Conservation (phyloP, 495 filamentous ascomycete genomes). For the Delitschia confertaspora region DNA sequence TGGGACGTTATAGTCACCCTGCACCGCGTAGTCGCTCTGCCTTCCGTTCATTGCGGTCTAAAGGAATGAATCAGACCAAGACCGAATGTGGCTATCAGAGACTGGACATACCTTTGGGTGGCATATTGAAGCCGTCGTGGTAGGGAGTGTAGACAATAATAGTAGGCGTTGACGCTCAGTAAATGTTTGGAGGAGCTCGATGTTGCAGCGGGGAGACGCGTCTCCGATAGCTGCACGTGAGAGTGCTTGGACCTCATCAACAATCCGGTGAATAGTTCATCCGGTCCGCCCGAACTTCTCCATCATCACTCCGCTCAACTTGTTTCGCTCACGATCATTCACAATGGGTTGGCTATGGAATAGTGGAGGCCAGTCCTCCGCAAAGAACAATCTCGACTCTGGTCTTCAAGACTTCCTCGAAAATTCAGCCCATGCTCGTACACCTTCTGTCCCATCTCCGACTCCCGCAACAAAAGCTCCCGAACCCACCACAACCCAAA, state of each 20-base stretch:
- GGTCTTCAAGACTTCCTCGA: slow-evolving; percentile 21
- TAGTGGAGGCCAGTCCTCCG: slow-evolving; percentile 2
- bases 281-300: neutral
- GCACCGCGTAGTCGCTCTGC: slow-evolving; percentile 22
- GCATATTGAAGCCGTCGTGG: too few relatives aligned
- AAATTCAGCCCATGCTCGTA: slow-evolving; percentile 11
- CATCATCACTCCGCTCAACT: neutral
- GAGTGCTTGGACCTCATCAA: too few relatives aligned
- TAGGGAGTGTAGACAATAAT: too few relatives aligned
- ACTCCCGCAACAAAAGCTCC: slow-evolving; percentile 7
- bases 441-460: slow-evolving; percentile 7
- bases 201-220: too few relatives aligned
- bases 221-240: too few relatives aligned
- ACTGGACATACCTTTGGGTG: too few relatives aligned
- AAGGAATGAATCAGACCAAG: neutral
- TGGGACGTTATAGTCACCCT: too few relatives aligned
- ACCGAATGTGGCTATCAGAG: too few relatives aligned
- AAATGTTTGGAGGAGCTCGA: too few relatives aligned
- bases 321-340: neutral
- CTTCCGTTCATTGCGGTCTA: slow-evolving; percentile 13
- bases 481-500: slow-evolving; percentile 2
- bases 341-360: slow-evolving; percentile 24
- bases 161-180: too few relatives aligned
- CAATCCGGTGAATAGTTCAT: too few relatives aligned
- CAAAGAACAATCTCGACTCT: slow-evolving; percentile 20